A percentile compares a stretch with the other conserved stretches of the same genome.
These are phyloP conservation scores for Dryadomyces quercus-mongolicae DNA, from an alignment of 2,329 filamentous ascomycete species.

Conservation along the genomic window DNA sequence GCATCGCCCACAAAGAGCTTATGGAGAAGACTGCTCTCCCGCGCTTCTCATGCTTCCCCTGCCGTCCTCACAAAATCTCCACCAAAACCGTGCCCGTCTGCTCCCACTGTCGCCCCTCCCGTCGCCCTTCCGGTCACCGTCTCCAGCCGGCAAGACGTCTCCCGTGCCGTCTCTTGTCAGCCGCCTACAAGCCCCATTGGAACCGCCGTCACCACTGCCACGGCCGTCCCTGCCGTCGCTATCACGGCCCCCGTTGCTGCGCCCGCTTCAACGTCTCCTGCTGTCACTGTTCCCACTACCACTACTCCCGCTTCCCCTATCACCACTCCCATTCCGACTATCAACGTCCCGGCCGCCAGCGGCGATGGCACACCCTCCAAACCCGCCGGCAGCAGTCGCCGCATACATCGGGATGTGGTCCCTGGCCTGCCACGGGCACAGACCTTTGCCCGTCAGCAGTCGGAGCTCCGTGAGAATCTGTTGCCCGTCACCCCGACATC, in stretches of 20 bases:
- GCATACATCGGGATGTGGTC: constrained; percentile 50
- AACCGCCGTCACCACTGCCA: neutral
- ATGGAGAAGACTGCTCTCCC: constrained; percentile 9
- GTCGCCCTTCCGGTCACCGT: too few relatives aligned
- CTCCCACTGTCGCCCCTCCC: neutral
- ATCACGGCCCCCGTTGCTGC: too few relatives aligned
- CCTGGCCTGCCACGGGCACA: constrained; percentile 64
- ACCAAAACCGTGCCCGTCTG: neutral
- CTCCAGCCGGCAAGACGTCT: neutral
- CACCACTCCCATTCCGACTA: neutral
- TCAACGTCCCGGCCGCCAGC: neutral
- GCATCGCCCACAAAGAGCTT: constrained; percentile 16
- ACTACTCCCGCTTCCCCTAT: neutral
- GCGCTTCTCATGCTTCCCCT: neutral
- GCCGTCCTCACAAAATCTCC: neutral
- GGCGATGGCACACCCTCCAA: neutral
- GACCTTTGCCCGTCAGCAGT: constrained; percentile 74
- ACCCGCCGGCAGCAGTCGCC: constrained; percentile 18
- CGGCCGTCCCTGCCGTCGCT: neutral
- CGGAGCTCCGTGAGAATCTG: constrained; percentile 64
- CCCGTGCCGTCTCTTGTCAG: neutral
- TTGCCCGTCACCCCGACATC: constrained; percentile 50
- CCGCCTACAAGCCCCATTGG: neutral
- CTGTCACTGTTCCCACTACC: neutral
- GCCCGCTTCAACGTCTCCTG: neutral